Evolutionary conservation across 140 eudicot genomes (phyloP), one percentile per base, ranked within the genome.

Genomic region (Stevia rebaudiana): DNA sequence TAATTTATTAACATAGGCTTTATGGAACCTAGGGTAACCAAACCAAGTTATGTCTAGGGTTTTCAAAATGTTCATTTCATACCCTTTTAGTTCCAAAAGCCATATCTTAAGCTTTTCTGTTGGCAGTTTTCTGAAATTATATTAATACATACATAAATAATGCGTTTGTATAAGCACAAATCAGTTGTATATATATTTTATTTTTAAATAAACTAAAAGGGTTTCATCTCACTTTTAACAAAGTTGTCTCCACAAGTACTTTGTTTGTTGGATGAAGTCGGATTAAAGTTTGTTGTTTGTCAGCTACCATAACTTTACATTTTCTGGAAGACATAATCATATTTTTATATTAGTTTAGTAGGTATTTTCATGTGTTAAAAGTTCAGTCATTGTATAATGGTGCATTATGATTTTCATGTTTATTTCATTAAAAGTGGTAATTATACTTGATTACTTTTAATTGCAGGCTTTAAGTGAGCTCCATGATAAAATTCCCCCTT

Each of bases 401-500:
- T 37, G 61, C 53, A 44, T 17, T 42, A 49, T 49, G 22, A 19
- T 55, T 66, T 48, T 74, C 63, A 60, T 57, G 59, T 67, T 58
- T 54, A 52, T 50, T 69, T 70, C 30, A 24, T 56, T 71, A 56
- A 43, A 31, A 39, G 59, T 72, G 73, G 53, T 47, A 47, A 24
- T 18, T 3, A 19, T 49, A 46, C 30, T 74, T 66, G 71, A 74
- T 76, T 63, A 50, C 72, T 63, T 11, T 1, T 56, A 23, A 74
- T 77, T 79, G 82, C 84, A 94, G 99, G 99, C 97, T 11, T 69
- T 94, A 61, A 81, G 94, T 50, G 99, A 80, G 83, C 89, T 94
- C 59, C 95, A 94, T 72, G 99, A 94, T 76, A 95, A 83, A 79
- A 82, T 88, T 50, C 99, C 97, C 63, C 97, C 99, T 62, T 94